Evolutionary conservation across 1,284 basidiomycete species (phyloP).

Genomic region (Bondarzewia mesenterica): DNA sequence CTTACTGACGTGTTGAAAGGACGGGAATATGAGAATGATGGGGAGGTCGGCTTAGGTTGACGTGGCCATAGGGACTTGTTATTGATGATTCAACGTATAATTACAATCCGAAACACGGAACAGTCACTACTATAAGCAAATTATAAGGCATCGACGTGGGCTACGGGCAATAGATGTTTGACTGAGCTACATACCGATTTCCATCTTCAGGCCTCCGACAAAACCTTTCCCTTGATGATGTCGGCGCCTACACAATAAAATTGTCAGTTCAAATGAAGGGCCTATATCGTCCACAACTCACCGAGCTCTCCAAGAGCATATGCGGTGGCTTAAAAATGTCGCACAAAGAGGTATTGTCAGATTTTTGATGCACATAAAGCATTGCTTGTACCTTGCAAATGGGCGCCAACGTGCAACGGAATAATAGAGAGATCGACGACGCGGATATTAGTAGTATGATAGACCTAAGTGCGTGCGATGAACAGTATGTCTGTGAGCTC

Average conservation of each 20-base stretch:
- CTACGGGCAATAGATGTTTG: too few species aligned
- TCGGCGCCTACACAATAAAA: neutral
- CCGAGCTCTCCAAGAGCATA: slow-evolving; percentile 7
- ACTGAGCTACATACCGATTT: too few species aligned
- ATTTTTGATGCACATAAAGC: neutral
- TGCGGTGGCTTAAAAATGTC: neutral
- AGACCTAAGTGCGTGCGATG: slow-evolving; percentile 4
- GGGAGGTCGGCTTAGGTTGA: too few species aligned
- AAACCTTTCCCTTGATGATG: slow-evolving; percentile 7
- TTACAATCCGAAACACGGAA: too few species aligned
- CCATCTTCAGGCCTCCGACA: too few species aligned
- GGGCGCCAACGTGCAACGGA: slow-evolving; percentile 15
- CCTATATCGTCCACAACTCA: neutral
- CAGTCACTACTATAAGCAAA: too few species aligned
- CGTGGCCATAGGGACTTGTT: too few species aligned
- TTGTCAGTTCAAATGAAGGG: neutral
- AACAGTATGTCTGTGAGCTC: too few species aligned
- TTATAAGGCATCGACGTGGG: too few species aligned
- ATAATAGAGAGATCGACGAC: slow-evolving; percentile 25
- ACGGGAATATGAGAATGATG: too few species aligned
- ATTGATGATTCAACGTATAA: too few species aligned
- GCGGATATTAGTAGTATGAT: slow-evolving; percentile 26
- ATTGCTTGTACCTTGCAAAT: slow-evolving; percentile 11
- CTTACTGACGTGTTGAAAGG: too few species aligned
- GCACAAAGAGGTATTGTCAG: neutral